Evolutionary conservation across 371 early-diverging fungal species (phyloP).

Genomic region (Rhizopus microsporus): DNA sequence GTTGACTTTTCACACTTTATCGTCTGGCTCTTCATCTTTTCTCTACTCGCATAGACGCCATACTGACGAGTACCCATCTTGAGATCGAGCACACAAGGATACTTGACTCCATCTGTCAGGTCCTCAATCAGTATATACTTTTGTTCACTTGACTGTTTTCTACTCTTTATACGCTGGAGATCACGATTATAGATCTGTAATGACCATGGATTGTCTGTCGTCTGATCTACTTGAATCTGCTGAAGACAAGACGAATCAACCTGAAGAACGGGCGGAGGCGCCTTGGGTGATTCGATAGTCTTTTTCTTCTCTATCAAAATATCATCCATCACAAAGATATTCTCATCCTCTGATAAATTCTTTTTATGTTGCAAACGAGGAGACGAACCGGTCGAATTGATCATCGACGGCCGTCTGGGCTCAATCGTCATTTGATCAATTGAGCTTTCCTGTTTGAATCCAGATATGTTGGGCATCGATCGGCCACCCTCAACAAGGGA

Average conservation of each 20-base stretch:
- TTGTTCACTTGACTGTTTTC: constrained; percentile 49
- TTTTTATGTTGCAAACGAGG: neutral
- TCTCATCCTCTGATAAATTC: neutral
- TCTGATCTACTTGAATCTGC: constrained; percentile 10
- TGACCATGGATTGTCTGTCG: constrained; percentile 40
- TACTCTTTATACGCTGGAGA: constrained; percentile 30
- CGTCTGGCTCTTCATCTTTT: constrained; percentile 85
- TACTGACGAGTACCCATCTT: constrained; percentile 98
- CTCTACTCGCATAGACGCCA: constrained; percentile 82
- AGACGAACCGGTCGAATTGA: constrained; percentile 5
- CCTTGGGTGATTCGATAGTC: neutral
- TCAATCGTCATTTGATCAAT: constrained; percentile 12
- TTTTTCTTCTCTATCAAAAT: constrained; percentile 8
- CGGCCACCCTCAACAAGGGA: constrained; percentile 23
- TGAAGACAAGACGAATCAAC: constrained; percentile 25
- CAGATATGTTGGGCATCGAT: constrained; percentile 25
- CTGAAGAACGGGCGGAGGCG: constrained; percentile 6
- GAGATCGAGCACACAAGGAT: constrained; percentile 93
- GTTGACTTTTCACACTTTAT: constrained; percentile 90
- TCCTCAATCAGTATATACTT: constrained; percentile 77
- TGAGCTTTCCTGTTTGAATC: neutral
- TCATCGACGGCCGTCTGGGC: constrained; percentile 13
- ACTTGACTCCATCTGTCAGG: constrained; percentile 82
- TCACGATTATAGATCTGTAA: constrained; percentile 42
- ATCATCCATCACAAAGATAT: constrained; percentile 32